Base-by-base conservation (phyloP, 2,329 filamentous ascomycete species). In the Akanthomyces lecanii region DNA sequence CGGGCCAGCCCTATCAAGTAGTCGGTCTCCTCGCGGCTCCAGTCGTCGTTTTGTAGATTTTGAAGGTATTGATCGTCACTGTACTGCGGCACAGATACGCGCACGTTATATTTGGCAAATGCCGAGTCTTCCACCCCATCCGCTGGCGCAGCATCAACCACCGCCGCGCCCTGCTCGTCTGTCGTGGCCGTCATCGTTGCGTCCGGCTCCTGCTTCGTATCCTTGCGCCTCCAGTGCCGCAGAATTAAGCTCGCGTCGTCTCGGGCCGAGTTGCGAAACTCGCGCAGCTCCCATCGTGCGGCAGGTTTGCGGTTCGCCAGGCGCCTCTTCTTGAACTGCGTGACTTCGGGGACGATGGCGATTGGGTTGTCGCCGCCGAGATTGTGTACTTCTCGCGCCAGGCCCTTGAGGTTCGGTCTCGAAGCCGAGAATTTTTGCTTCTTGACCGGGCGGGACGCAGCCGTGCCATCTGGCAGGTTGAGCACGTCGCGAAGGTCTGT, bases 21-120 rank as follows among this genome's bases (percentile, higher is more conserved):
- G 72, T 97, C 92, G 10, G 95, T 99, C 77, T 99, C 95, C 69
- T 95, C 89, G 71, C 89, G 91, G 16, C 90, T 89, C 95, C 95
- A 99, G 69, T 94, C 88, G 16, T 85, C 80, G 71, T 82, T 89
- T 69, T 87, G 83, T 57, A 99, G 77, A 65, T 89, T 85, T 63
- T 86, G 82, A 65, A 88, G 84, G 76, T 99, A 99, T 73, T 96
- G 89, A 66, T 93, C 91, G 66, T 96, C 89, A 65, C 85, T 92
- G 75, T 98, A 98, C 65, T 87, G 82, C 0, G 93, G 91, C 42
- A 92, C 82, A 4, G 89, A 83, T 16, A 94, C 85, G 67, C 89
- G 84, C 61, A 96, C 87, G 72, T 97, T 96, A 81, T 90, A 98
- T 72, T 94, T 96, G 54, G 91, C 86, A 75, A 95, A 98, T 2